Conservation (phyloP, 768 basidiomycete genomes). For the Dictyophora rubrovolvata region DNA sequence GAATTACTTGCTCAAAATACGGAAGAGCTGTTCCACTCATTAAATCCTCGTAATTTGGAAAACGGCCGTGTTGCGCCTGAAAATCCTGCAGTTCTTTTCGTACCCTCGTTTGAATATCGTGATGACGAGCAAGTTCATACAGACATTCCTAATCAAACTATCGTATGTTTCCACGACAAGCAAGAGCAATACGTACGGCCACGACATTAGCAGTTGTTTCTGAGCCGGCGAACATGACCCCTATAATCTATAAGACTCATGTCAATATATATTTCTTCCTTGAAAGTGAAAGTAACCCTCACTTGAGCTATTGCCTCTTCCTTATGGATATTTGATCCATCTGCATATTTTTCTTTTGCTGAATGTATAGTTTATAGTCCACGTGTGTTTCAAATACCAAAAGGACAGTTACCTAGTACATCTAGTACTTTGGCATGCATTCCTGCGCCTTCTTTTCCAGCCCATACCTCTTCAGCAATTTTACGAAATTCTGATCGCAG, state of each 20-base stretch:
- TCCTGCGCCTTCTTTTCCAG: not conserved
- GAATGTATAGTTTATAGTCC: not conserved
- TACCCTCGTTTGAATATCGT: slow-evolving; percentile 43
- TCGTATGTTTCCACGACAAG: not conserved
- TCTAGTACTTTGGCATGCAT: slow-evolving; percentile 11
- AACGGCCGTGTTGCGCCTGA: slow-evolving; percentile 19
- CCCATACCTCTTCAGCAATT: slow-evolving; percentile 10
- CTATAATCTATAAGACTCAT: not conserved
- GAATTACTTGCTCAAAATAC: slow-evolving; percentile 51
- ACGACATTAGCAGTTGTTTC: slow-evolving; percentile 26
- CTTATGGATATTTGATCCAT: not conserved
- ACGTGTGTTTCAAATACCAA: not conserved
- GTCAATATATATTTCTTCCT: not conserved
- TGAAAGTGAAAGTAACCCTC: not conserved
- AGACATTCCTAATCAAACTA: slow-evolving; percentile 44
- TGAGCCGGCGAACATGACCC: slow-evolving; percentile 13
- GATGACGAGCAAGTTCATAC: slow-evolving; percentile 48
- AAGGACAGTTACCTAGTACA: not conserved
- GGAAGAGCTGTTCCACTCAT: slow-evolving; percentile 32
- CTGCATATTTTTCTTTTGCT: not conserved
- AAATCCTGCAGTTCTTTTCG: slow-evolving; percentile 40
- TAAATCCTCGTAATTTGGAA: slow-evolving; percentile 40
- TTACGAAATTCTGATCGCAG: slow-evolving; percentile 7
- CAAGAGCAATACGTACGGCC: slow-evolving; percentile 7
- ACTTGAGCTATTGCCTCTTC: slow-evolving; percentile 11